Base-by-base conservation (phyloP, 2,329 filamentous ascomycete species). In the Stachybotrys echinatus region DNA sequence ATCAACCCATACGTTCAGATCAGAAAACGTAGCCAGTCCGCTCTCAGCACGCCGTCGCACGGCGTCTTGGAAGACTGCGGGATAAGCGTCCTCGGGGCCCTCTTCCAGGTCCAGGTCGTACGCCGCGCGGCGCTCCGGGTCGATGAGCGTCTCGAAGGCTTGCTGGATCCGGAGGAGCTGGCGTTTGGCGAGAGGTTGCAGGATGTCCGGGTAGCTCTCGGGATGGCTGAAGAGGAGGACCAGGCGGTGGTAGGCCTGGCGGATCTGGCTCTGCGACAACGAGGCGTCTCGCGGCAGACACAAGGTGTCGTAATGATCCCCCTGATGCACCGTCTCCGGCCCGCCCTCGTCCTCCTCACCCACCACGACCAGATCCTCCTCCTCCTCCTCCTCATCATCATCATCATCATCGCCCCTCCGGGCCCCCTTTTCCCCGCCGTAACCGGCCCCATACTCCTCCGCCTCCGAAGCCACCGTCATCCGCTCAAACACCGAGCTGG, bases 111-210 rank as follows among this genome's bases (percentile, higher is more conserved):
- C 19, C 60, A 47, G 19, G 51, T 77, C 73, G 49, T 77, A 76
- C 34, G 66, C 65, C 5, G 68, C 62, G 31, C 71, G 66, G 20
- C 69, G 66, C 17, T 62, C 60, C 14, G 73, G 72, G 45, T 75
- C 68, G 44, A 73, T 68, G n/a, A 79, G 64, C 2, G 70, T 72
- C 59, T 77, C 75, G 45, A 75, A 77, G 7, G 74, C 75, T 12
- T 61, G 59, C 49, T 76, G 70, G 3, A 72, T 65, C 38, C 65
- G 60, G 12, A 65, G 59, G 45, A 77, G 71, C 54, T 75, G 72
- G 20, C 59, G 58, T 12, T 65, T 65, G 20, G 74, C 73, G 34
- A 67, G 55, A 27, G 65, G 64, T 34, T 66, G 69, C 45, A 70
- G 60, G 27, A 68, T 59, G 8, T 65, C 58, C 2, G 74, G 68